These are phyloP conservation scores for Macrophomina pseudophaseolina DNA, from an alignment of 2,329 filamentous ascomycete genomes.

Conservation along the genomic window DNA sequence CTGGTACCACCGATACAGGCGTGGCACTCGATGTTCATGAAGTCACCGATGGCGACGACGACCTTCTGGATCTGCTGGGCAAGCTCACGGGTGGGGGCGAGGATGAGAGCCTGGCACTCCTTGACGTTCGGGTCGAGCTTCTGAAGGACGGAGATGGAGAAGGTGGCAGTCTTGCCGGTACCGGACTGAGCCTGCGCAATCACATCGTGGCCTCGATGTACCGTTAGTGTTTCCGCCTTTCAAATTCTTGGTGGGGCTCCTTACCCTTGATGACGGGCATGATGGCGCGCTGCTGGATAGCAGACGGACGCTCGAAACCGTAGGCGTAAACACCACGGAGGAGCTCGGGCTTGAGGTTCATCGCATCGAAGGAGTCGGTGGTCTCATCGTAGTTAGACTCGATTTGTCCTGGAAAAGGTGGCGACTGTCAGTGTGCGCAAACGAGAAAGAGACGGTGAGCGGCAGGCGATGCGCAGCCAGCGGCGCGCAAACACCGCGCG, in stretches of 20 bases:
- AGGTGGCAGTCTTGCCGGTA: slow-evolving; percentile 99
- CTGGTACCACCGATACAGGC: slow-evolving; percentile 99
- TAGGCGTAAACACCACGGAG: slow-evolving; percentile 99
- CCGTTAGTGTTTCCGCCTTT: slow-evolving; percentile 18
- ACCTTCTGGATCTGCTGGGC: slow-evolving; percentile 99
- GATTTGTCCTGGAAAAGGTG: slow-evolving; percentile 77
- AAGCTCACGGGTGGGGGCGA: slow-evolving; percentile 96
- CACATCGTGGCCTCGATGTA: slow-evolving; percentile 80
- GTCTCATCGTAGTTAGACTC: slow-evolving; percentile 99
- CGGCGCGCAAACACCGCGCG: slow-evolving; percentile 1
- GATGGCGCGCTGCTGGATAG: slow-evolving; percentile 99
- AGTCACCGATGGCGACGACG: slow-evolving; percentile 97
- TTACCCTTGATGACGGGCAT: slow-evolving; percentile 99
- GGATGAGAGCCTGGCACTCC: slow-evolving; percentile 96
- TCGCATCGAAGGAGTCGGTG: slow-evolving; percentile 98
- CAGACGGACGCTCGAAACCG: slow-evolving; percentile 99
- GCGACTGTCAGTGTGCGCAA: slow-evolving; percentile 33
- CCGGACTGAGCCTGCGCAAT: slow-evolving; percentile 99
- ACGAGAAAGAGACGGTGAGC: neutral
- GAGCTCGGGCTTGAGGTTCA: slow-evolving; percentile 96
- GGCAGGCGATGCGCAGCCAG: slow-evolving; percentile 11
- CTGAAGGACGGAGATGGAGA: slow-evolving; percentile 98
- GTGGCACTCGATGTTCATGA: slow-evolving; percentile 99
- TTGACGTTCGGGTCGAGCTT: slow-evolving; percentile 96
- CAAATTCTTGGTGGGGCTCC: slow-evolving; percentile 40